These are phyloP conservation scores for Trichosporon sp. DNA, from an alignment of 1,284 basidiomycete species.

Conservation along the genomic window DNA sequence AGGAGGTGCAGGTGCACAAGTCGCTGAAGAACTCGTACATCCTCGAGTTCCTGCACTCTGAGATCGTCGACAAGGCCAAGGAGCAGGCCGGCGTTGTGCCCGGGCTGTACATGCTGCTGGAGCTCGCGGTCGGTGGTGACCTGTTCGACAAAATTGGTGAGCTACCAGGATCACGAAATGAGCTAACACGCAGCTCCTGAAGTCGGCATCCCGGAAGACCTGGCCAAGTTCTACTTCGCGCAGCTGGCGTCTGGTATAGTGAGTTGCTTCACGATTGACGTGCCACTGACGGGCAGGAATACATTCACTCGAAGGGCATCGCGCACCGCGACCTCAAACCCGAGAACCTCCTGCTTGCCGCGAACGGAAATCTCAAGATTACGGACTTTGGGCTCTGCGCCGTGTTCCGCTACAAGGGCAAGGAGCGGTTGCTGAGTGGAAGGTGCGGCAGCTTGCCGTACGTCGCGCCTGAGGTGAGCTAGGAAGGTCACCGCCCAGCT, in stretches of 20 bases:
- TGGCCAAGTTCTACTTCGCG: conserved; percentile 86
- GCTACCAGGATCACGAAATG: conserved; percentile 10
- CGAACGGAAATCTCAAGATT: conserved; percentile 73
- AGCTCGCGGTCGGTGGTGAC: conserved; percentile 89
- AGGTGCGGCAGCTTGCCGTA: conserved; percentile 93
- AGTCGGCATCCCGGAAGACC: conserved; percentile 76
- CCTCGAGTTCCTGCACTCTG: conserved; percentile 75
- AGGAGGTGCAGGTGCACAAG: conserved; percentile 88
- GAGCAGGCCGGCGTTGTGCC: conserved; percentile 55
- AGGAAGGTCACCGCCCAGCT: conserved; percentile 11
- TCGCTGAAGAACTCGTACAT: conserved; percentile 76
- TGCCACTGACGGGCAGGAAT: conserved; percentile 54
- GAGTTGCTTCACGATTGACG: conserved; percentile 17
- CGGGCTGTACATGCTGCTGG: conserved; percentile 87
- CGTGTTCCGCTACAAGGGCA: conserved; percentile 84
- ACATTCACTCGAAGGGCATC: conserved; percentile 83
- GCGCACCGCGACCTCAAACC: conserved; percentile 96
- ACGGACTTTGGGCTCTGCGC: conserved; percentile 93
- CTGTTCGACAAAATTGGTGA: conserved; percentile 96
- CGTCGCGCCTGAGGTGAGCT: conserved; percentile 79
- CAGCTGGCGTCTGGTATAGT: conserved; percentile 76
- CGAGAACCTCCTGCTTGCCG: conserved; percentile 83
- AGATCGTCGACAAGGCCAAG: conserved; percentile 66
- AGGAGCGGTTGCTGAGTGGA: conserved; percentile 70
- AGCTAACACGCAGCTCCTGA: conserved; percentile 62